These are phyloP conservation scores for Eucalyptus sp. DNA, from an alignment of 345 rosid genomes.

Conservation along the genomic window DNA sequence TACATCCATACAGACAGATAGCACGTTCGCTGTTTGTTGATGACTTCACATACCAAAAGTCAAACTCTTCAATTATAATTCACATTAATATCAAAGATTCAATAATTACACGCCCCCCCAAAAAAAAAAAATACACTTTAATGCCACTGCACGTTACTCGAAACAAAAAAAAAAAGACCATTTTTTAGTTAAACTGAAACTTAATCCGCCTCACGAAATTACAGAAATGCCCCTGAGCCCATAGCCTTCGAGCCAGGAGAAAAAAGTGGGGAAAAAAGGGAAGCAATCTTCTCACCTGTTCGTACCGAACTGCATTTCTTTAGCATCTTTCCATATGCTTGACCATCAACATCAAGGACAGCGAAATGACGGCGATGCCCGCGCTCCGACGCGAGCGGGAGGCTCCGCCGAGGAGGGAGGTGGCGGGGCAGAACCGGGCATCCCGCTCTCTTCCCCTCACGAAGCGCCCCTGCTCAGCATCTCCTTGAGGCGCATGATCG, in stretches of 20 bases:
- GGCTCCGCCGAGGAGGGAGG: neutral
- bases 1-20: neutral
- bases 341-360: neutral
- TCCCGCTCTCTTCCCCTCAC: neutral
- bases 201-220: neutral
- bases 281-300: neutral
- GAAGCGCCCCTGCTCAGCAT: constrained; percentile 2
- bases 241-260: neutral
- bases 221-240: neutral
- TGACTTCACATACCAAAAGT: neutral
- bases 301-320: neutral
- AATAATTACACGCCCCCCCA: fast-evolving
- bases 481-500: constrained; percentile 24
- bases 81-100: neutral
- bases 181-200: neutral
- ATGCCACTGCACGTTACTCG: neutral
- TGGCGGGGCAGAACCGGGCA: neutral
- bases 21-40: neutral
- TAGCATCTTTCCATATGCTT: neutral
- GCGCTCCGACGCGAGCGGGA: neutral
- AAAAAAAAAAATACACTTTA: neutral
- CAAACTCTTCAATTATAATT: neutral
- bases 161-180: neutral
- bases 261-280: neutral
- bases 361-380: neutral